Evolutionary conservation across 345 rosid genomes (phyloP), one percentile per base, ranked within the genome.

Genomic region (Acer negundo): DNA sequence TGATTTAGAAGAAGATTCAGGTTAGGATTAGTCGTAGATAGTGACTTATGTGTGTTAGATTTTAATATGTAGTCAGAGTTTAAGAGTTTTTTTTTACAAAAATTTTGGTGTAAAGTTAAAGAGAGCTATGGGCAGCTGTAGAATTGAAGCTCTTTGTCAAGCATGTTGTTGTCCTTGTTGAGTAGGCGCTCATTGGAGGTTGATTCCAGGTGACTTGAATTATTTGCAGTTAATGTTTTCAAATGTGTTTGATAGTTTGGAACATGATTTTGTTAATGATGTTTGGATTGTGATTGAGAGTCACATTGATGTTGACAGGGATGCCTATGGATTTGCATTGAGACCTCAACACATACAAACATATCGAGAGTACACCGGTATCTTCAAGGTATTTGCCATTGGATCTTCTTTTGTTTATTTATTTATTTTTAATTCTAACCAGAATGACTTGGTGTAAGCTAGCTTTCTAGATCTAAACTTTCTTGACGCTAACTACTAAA

Each of bases 131-230:
- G 94, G 92, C 78, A 49, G 86, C 73, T 62, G 83, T 79, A 81
- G 85, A 82, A 87, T 66, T 79, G 89, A 49, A 64, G 55, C 79
- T 86, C 28, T 81, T 76, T 82, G 87, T 85, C 82, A 91, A 94
- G 83, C 84, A 96, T 94, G 98, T 87, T 94, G 94, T 87, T 92
- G 91, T 96, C 98, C 87, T 89, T 96, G 91, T 86, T 94, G 91
- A 94, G 97, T 87, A 89, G 86, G 80, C 98, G 95, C 85, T 85
- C 93, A 51, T 88, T 91, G 88, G 99, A 94, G 90, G 91, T 84
- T 86, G 98, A 90, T 86, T 92, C 99, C 90, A 92, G 97, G 97
- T 89, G 81, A 82, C 69, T 67, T 64, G 1, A 17, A 3, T 72
- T 59, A 10, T 2, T 3, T 62, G 23, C 7, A 7, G 11, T 62